These are phyloP conservation scores for Apiospora hydei DNA, from an alignment of 2,329 filamentous ascomycete species.

Conservation along the genomic window DNA sequence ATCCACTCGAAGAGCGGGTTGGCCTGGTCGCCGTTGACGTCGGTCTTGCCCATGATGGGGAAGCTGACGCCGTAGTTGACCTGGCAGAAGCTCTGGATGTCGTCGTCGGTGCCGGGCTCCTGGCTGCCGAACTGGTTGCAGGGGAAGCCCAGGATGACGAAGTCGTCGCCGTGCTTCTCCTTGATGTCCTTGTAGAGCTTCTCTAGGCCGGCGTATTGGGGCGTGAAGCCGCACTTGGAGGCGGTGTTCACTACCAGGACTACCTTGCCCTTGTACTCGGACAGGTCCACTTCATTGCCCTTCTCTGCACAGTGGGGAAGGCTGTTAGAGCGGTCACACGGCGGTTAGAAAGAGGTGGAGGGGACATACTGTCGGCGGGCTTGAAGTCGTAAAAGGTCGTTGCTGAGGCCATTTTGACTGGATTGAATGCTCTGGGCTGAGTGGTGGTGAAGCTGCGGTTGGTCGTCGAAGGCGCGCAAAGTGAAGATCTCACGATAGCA, in stretches of 20 bases:
- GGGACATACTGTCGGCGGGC: slow-evolving; percentile 76
- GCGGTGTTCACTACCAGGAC: slow-evolving; percentile 97
- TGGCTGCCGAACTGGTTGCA: slow-evolving; percentile 97
- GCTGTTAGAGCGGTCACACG: not conserved
- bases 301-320: slow-evolving; percentile 62
- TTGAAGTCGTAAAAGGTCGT: slow-evolving; percentile 85
- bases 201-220: slow-evolving; percentile 91
- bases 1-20: slow-evolving; percentile 82
- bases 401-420: slow-evolving; percentile 68
- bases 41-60: slow-evolving; percentile 88
- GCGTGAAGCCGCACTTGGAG: slow-evolving; percentile 98
- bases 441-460: slow-evolving; percentile 1
- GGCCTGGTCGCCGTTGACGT: slow-evolving; percentile 88
- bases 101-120: slow-evolving; percentile 83
- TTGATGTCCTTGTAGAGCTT: slow-evolving; percentile 83
- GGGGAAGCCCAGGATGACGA: slow-evolving; percentile 92
- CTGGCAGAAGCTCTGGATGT: slow-evolving; percentile 87
- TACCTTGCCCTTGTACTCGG: slow-evolving; percentile 85
- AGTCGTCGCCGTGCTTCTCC: slow-evolving; percentile 73
- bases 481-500: slow-evolving; percentile 13
- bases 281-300: slow-evolving; percentile 74
- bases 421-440: slow-evolving; percentile 21
- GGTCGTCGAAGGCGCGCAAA: slow-evolving; percentile 13
- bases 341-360: slow-evolving; percentile 21
- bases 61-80: slow-evolving; percentile 94